Percentiles rank a stretch among this genome's conserved stretches.
phyloP scores from a whole-genome alignment of 352 stramenopile species.

The Saprolegnia diclina region DNA sequence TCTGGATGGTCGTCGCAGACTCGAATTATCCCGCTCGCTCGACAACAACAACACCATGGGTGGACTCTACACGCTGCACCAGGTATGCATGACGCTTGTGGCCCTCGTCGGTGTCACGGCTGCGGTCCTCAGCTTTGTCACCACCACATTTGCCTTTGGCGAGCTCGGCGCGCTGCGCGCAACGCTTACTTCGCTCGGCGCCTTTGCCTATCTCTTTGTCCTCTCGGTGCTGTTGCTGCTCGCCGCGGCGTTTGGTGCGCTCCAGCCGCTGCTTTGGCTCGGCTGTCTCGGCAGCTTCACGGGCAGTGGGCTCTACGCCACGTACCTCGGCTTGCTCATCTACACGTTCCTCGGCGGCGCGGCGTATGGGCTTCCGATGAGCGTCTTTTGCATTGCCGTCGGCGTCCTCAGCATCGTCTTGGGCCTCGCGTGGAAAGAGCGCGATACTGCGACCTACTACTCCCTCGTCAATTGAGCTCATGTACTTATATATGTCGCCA shows the following conservation, averaged over 20 bases:
- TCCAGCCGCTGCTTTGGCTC: neutral
- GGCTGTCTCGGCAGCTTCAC: conserved; percentile 12
- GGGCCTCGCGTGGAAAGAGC: conserved; percentile 2
- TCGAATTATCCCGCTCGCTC: no score
- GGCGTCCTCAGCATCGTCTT: conserved; percentile 4
- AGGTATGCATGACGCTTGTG: neutral
- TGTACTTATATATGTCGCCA: no score
- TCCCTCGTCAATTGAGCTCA: neutral
- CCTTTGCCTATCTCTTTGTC: neutral
- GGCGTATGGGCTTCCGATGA: neutral
- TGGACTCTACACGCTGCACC: neutral
- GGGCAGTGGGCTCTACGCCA: conserved; percentile 5
- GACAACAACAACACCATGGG: neutral
- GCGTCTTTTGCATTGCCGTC: conserved; percentile 1
- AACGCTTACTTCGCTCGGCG: neutral
- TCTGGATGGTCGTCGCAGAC: no score
- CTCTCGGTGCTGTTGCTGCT: conserved; percentile 11
- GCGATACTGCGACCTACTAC: conserved; percentile 1
- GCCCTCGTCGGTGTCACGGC: neutral
- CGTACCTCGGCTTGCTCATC: conserved; percentile 12
- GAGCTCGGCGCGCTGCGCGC: neutral
- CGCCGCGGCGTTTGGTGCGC: neutral
- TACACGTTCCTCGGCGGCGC: neutral
- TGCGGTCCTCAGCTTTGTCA: conserved; percentile 3
- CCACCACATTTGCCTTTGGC: neutral